phyloP scores from a whole-genome alignment of 1,284 basidiomycete genomes.

The Puccinia sorghi region DNA sequence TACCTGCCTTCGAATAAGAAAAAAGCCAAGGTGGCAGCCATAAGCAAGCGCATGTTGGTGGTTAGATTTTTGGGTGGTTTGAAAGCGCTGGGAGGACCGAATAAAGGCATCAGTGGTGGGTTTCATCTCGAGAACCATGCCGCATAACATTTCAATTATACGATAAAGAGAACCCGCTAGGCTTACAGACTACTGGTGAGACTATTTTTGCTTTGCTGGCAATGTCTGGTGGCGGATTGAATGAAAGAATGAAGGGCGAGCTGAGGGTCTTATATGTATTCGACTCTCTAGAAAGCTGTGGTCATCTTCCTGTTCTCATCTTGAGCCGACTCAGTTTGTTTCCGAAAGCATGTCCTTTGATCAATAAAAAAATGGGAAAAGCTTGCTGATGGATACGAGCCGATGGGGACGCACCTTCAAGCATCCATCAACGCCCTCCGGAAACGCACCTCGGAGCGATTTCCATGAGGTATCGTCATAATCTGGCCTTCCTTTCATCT shows the following conservation, averaged over 20 bases:
- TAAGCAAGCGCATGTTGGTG: slow-evolving; percentile 6
- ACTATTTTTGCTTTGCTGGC: not conserved
- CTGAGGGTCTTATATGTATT: slow-evolving; percentile 5
- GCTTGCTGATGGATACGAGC: not conserved
- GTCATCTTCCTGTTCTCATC: not conserved
- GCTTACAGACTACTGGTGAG: not conserved
- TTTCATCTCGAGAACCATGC: not conserved
- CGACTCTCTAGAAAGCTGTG: not conserved
- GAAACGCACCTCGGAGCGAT: not conserved
- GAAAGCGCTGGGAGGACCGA: not conserved
- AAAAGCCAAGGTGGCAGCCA: not conserved
- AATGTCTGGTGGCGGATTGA: not conserved
- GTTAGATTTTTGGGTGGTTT: not conserved
- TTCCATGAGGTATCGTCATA: slow-evolving; percentile 2
- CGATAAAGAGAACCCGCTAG: no score
- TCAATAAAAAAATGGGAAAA: not conserved
- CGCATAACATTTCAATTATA: no score
- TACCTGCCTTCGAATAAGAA: not conserved
- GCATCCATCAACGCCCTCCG: not conserved
- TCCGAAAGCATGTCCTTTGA: not conserved
- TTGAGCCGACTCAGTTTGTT: not conserved
- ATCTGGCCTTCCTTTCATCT: not conserved
- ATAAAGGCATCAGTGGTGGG: not conserved
- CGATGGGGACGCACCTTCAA: not conserved
- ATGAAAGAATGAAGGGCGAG: no score